A percentile compares a stretch with the other conserved stretches of the same genome.
These are phyloP conservation scores for Vaccinium myrtillus DNA, from an alignment of 148 eudicot genomes.

Conservation along the genomic window DNA sequence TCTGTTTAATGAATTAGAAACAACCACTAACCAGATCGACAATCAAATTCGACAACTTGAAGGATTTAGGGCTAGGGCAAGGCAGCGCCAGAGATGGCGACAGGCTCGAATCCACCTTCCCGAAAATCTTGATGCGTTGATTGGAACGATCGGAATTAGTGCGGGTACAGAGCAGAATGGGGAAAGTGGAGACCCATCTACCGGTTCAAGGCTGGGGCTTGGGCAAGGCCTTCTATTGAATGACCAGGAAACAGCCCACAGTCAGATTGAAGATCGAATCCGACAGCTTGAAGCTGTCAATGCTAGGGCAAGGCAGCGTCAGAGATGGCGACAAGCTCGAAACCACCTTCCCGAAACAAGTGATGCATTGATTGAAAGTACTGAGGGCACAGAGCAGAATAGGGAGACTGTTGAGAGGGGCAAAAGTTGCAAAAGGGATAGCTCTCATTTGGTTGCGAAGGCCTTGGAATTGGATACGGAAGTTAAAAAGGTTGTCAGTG, in stretches of 20 bases:
- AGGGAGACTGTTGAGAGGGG: conserved; percentile 15
- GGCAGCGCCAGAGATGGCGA: conserved; percentile 44
- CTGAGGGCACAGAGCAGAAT: conserved; percentile 5
- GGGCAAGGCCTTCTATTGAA: conserved; percentile 23
- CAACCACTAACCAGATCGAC: conserved; percentile 42
- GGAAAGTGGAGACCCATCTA: conserved; percentile 11
- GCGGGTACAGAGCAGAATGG: not conserved
- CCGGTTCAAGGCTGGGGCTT: conserved; percentile 16
- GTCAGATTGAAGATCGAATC: conserved; percentile 50
- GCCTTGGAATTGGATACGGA: conserved; percentile 45
- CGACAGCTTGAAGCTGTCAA: conserved; percentile 62
- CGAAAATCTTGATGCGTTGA: conserved; percentile 6
- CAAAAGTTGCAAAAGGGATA: conserved; percentile 37
- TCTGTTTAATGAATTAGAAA: conserved; percentile 32
- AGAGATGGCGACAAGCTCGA: conserved; percentile 34
- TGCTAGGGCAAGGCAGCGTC: conserved; percentile 47
- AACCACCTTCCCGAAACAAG: conserved; percentile 22
- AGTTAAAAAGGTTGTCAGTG: conserved; percentile 21
- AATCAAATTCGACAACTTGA: conserved; percentile 57
- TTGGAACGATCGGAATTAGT: not conserved
- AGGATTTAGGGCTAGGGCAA: conserved; percentile 46
- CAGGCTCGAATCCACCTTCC: conserved; percentile 20
- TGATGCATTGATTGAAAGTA: conserved; percentile 6
- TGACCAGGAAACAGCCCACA: conserved; percentile 38
- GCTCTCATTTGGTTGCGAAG: conserved; percentile 38